Evolutionary conservation across 352 stramenopile species (phyloP).

Genomic region (Phytophthora hybrid): DNA sequence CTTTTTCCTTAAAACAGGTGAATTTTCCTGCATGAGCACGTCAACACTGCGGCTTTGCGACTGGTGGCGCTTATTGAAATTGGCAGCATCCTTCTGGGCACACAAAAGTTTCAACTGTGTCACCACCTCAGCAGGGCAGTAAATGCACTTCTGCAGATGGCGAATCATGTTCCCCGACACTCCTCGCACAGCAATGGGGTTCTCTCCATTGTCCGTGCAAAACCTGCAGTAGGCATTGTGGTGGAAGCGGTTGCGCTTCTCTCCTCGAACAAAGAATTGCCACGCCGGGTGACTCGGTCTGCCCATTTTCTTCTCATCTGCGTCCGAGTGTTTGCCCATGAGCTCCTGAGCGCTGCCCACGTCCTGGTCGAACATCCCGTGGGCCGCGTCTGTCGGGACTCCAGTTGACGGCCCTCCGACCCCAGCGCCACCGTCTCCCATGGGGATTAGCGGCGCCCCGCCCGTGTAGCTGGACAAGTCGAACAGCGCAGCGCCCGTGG

Average conservation of each 20-base stretch:
- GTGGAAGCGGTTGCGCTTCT: constrained; percentile 87
- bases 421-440: constrained; percentile 6
- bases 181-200: constrained; percentile 59
- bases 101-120: constrained; percentile 71
- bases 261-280: constrained; percentile 79
- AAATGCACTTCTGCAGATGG: constrained; percentile 82
- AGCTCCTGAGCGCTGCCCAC: constrained; percentile 16
- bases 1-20: constrained; percentile 40
- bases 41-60: constrained; percentile 49
- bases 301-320: constrained; percentile 77
- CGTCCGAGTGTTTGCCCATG: constrained; percentile 32
- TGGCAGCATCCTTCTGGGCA: constrained; percentile 75
- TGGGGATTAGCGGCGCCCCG: constrained; percentile 47
- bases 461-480: constrained; percentile 61
- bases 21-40: constrained; percentile 43
- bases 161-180: constrained; percentile 89
- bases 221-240: constrained; percentile 82
- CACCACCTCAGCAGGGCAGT: constrained; percentile 75
- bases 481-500: constrained; percentile 43
- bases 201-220: constrained; percentile 63
- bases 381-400: constrained; percentile 5
- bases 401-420: not conserved
- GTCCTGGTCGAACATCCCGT: constrained; percentile 33
- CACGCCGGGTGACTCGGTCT: constrained; percentile 77
- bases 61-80: constrained; percentile 77